These are phyloP conservation scores for Wickerhamomyces queroliae DNA, from an alignment of 805 yeast genomes.

Conservation along the genomic window DNA sequence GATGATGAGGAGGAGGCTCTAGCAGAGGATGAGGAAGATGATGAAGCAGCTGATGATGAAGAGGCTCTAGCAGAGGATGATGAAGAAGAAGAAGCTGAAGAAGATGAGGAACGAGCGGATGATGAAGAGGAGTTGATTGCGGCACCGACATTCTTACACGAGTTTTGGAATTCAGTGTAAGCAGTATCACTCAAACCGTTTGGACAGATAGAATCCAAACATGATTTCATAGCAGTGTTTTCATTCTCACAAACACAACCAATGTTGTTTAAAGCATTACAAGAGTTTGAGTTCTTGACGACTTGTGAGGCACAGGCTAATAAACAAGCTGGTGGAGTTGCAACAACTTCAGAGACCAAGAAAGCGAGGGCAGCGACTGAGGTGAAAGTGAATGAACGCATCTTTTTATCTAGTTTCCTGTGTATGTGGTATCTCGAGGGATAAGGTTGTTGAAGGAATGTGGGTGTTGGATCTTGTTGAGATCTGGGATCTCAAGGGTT, in stretches of 20 bases:
- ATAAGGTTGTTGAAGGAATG: neutral
- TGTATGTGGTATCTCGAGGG: neutral
- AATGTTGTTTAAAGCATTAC: conserved; percentile 58
- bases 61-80: conserved; percentile 24
- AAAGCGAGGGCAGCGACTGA: conserved; percentile 13
- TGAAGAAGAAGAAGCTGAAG: conserved; percentile 27
- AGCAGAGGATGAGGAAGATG: conserved; percentile 24
- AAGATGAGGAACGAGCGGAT: conserved; percentile 26
- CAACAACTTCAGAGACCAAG: conserved; percentile 25
- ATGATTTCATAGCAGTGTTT: conserved; percentile 44
- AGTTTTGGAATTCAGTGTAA: conserved; percentile 43
- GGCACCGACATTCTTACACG: conserved; percentile 46
- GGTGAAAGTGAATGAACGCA: conserved; percentile 10
- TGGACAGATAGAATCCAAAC: conserved; percentile 70
- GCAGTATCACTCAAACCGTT: conserved; percentile 54
- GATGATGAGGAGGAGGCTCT: conserved; percentile 21
- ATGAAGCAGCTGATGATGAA: conserved; percentile 21
- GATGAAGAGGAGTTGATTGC: conserved; percentile 27
- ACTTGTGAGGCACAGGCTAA: conserved; percentile 83
- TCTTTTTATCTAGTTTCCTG: conserved; percentile 1
- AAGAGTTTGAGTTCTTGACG: conserved; percentile 42
- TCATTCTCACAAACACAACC: conserved; percentile 63
- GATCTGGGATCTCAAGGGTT: neutral
- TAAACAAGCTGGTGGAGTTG: conserved; percentile 88
- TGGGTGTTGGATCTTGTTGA: neutral